These are phyloP conservation scores for Melaleuca alternifolia DNA, from an alignment of 345 rosid species.

Conservation along the genomic window DNA sequence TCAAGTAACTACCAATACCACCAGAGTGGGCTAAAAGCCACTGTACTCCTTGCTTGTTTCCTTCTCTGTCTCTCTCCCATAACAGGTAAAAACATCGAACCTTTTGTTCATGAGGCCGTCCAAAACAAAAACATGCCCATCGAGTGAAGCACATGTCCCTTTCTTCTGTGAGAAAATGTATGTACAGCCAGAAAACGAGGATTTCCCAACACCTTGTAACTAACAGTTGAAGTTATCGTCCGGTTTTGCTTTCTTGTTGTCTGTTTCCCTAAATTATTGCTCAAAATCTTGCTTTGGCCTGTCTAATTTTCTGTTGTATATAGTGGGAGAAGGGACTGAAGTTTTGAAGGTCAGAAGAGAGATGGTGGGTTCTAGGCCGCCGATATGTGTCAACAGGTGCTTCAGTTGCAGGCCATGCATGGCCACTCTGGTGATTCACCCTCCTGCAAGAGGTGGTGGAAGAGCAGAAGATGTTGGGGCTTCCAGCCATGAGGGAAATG, in stretches of 20 bases:
- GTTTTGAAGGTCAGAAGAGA: not conserved
- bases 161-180: not conserved
- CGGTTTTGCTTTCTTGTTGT: not conserved
- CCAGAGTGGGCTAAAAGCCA: not conserved
- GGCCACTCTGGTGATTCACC: not conserved
- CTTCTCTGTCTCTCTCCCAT: not conserved
- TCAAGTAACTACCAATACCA: not conserved
- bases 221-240: not conserved
- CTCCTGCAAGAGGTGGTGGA: not conserved
- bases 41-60: not conserved
- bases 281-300: not conserved
- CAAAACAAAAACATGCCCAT: not conserved
- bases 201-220: not conserved
- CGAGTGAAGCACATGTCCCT: not conserved
- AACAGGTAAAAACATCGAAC: not conserved
- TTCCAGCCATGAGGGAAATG: not conserved
- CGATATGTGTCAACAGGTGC: slow-evolving; percentile 26
- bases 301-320: slow-evolving; percentile 3
- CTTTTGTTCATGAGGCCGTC: not conserved
- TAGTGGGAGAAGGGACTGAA: not conserved
- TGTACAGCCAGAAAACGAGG: not conserved
- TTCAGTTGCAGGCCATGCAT: slow-evolving; percentile 1
- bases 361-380: slow-evolving; percentile 37
- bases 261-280: not conserved
- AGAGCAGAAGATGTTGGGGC: not conserved